Percentiles rank a stretch among this genome's conserved stretches.
Conservation (phyloP, 495 filamentous ascomycete genomes). For the Bathelium albidoporum region DNA sequence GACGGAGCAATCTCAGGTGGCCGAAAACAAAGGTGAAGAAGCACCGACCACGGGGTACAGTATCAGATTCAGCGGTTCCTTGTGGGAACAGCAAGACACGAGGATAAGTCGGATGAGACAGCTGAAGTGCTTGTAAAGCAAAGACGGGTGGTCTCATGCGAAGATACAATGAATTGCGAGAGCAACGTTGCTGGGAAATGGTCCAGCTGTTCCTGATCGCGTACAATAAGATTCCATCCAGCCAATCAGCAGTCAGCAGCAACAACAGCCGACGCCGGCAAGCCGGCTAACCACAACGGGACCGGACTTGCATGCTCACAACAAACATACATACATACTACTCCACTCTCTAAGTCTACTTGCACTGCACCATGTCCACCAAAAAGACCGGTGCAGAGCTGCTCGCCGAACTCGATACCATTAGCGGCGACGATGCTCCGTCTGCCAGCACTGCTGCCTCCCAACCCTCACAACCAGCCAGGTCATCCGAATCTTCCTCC, state of each 20-base stretch:
- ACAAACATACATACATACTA: too few relatives aligned
- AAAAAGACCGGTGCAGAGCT: slow-evolving; percentile 65
- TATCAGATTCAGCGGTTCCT: background rate
- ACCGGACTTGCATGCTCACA: too few relatives aligned
- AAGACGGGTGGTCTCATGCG: background rate
- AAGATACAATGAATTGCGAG: background rate
- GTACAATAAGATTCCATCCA: background rate
- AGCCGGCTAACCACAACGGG: background rate
- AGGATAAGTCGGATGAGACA: background rate
- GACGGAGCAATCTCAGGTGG: background rate
- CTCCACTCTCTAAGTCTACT: too few relatives aligned
- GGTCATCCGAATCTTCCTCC: background rate
- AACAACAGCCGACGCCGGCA: background rate
- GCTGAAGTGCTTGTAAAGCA: background rate
- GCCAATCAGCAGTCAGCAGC: background rate
- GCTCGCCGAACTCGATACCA: slow-evolving; percentile 67
- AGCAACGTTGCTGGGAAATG: background rate
- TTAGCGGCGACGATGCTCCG: slow-evolving; percentile 43
- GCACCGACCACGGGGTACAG: slow-evolving; percentile 1
- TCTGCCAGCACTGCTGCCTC: slow-evolving; percentile 31
- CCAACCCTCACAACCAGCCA: slow-evolving; percentile 5
- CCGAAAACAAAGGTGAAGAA: slow-evolving; percentile 6
- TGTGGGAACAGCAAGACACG: background rate
- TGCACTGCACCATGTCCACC: slow-evolving; percentile 11
- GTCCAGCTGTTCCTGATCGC: background rate